These are phyloP conservation scores for Malassezia slooffiae DNA, from an alignment of 1,284 basidiomycete genomes.

Conservation along the genomic window DNA sequence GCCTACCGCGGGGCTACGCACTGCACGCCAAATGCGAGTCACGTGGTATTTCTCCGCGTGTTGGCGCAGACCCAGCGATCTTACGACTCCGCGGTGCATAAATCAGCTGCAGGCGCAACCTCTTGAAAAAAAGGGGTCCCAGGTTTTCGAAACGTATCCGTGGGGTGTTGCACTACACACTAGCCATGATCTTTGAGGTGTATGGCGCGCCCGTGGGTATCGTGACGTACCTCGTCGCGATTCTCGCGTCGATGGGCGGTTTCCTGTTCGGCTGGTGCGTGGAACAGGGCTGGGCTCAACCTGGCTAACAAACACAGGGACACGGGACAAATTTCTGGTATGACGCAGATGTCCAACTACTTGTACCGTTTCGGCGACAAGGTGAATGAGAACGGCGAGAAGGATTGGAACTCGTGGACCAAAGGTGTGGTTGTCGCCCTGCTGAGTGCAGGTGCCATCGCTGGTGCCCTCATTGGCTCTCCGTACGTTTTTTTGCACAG, in stretches of 20 bases:
- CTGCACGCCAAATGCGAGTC: too few species aligned
- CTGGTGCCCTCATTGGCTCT: conserved; percentile 40
- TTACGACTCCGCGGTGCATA: too few species aligned
- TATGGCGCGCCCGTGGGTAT: conserved; percentile 35
- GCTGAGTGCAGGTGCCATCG: conserved; percentile 50
- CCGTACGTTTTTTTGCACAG: conserved; percentile 13
- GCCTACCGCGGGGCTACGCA: too few species aligned
- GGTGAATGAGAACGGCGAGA: neutral
- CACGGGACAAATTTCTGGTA: conserved; percentile 67
- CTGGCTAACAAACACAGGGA: conserved; percentile 43
- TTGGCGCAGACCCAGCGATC: too few species aligned
- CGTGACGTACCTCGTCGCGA: conserved; percentile 58
- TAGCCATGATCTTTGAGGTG: too few species aligned
- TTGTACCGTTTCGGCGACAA: conserved; percentile 53
- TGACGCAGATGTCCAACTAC: conserved; percentile 66
- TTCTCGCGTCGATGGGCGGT: conserved; percentile 65
- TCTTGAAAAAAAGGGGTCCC: too few species aligned
- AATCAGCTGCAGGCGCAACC: too few species aligned
- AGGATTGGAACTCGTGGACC: conserved; percentile 37
- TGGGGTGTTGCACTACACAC: neutral
- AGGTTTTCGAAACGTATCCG: too few species aligned
- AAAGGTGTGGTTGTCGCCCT: conserved; percentile 59
- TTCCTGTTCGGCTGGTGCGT: conserved; percentile 57
- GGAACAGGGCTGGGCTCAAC: neutral
- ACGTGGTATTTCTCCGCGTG: too few species aligned